phyloP scores from a whole-genome alignment of 2,329 filamentous ascomycete species.

The Phyllosticta paracitricarpa region DNA sequence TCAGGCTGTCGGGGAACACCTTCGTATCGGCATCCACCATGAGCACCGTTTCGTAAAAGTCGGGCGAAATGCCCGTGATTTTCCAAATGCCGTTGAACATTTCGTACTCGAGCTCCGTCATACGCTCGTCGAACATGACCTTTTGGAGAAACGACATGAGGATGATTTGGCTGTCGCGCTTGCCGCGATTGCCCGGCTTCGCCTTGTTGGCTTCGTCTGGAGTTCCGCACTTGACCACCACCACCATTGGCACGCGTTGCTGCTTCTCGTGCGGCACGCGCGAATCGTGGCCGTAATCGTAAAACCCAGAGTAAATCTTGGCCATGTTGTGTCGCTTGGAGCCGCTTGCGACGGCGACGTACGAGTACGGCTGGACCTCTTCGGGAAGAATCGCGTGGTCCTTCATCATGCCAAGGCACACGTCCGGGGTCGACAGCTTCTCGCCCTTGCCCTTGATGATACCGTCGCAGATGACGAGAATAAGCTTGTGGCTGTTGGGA shows the following conservation, averaged over 20 bases:
- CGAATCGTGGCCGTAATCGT: slow-evolving; percentile 82
- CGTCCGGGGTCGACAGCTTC: slow-evolving; percentile 74
- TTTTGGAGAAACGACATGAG: slow-evolving; percentile 99
- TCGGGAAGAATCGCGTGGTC: slow-evolving; percentile 72
- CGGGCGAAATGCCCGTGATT: slow-evolving; percentile 93
- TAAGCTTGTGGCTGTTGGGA: slow-evolving; percentile 96
- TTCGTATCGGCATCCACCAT: slow-evolving; percentile 99
- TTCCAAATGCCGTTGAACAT: slow-evolving; percentile 99
- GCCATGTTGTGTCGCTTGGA: slow-evolving; percentile 99
- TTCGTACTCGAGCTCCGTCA: slow-evolving; percentile 98
- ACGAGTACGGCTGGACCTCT: slow-evolving; percentile 83
- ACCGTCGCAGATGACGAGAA: slow-evolving; percentile 93
- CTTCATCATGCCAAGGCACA: slow-evolving; percentile 87
- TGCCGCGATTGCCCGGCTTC: slow-evolving; percentile 95
- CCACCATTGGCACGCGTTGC: slow-evolving; percentile 95
- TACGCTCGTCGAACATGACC: slow-evolving; percentile 99
- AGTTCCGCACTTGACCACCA: slow-evolving; percentile 91
- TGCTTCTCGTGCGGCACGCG: slow-evolving; percentile 75
- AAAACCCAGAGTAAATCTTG: slow-evolving; percentile 96
- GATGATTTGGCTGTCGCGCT: slow-evolving; percentile 97
- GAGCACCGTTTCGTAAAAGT: slow-evolving; percentile 95
- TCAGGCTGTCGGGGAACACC: slow-evolving; percentile 95
- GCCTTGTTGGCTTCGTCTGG: slow-evolving; percentile 69
- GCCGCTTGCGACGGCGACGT: slow-evolving; percentile 90
- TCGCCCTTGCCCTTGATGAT: slow-evolving; percentile 96